phyloP scores from a whole-genome alignment of 345 rosid species.

The Aurinia saxatilis region DNA sequence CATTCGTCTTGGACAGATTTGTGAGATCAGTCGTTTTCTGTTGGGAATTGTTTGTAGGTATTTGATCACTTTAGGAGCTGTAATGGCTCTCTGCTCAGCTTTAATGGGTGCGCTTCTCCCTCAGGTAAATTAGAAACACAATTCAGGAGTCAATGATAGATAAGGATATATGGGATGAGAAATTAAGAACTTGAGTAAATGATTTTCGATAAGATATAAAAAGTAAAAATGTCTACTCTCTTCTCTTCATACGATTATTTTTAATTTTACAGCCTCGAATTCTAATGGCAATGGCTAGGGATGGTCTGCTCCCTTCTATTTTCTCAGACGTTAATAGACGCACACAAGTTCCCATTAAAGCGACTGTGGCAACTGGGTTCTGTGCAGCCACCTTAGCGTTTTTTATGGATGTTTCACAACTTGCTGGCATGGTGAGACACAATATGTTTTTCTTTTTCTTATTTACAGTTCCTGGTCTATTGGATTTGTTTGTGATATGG shows the following conservation, averaged over 20 bases:
- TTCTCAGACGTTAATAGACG: constrained; percentile 64
- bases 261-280: constrained; percentile 61
- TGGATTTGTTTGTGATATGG: background rate
- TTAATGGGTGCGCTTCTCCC: constrained; percentile 95
- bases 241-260: background rate
- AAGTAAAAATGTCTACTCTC: background rate
- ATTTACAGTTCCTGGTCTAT: background rate
- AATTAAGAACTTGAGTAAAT: background rate
- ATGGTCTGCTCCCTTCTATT: constrained; percentile 78
- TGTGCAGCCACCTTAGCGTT: constrained; percentile 65
- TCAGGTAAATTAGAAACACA: constrained; percentile 49
- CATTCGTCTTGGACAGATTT: background rate
- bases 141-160: background rate
- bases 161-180: background rate
- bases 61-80: constrained; percentile 79
- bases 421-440: constrained; percentile 79
- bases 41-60: constrained; percentile 42
- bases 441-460: background rate
- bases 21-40: background rate
- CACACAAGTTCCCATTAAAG: constrained; percentile 77
- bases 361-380: constrained; percentile 65
- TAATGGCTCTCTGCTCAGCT: constrained; percentile 92
- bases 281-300: constrained; percentile 94
- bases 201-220: background rate
- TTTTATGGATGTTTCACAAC: constrained; percentile 75